Evolutionary conservation across 2,329 filamentous ascomycete species (phyloP), one percentile per base, ranked within the genome.

Genomic region (Periconia digitata): DNA sequence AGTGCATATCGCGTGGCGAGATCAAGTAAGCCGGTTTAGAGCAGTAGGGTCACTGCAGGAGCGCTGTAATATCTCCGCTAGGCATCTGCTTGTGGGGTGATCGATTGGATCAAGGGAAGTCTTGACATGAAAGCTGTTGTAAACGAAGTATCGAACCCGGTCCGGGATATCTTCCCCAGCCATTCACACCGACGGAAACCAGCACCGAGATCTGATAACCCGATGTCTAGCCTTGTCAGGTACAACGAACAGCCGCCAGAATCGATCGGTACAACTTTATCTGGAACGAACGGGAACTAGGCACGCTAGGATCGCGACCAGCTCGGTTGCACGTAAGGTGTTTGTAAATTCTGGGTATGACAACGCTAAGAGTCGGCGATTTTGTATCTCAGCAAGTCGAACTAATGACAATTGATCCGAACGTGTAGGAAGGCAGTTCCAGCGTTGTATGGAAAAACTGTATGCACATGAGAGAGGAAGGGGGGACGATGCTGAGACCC

Each of bases 241-340:
- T 32, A 32, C 27, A 58, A 58, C 48, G 43, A 54, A 18, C 43
- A 47, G 55, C 55, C 54, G 29, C 46, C 46, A 56, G 56, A 53
- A 44, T 43, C 38, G 58, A 58, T 64, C 50, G 38, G 46, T 45
- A 47, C 53, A 65, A 66, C 58, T 63, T 46, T 60, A 66, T 65
- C 63, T 68, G 62, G 40, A 58, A 57, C 56, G 62, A 49, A 51
- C 63, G 64, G 64, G 62, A 65, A 46, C 64, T 69, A 67, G 56
- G 56, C 27, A 32, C 8, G 27, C 27, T 32, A 32, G 27, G 27
- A 66, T 67, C 60, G 62, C 47, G 27, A 32, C 27, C 10, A 32
- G n/a, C 27, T 32, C 27, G 10, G 53, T 46, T 50, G 51, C 46
- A 58, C 54, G 56, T 62, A 59, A 62, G 18, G 42, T 23, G 42